Evolutionary conservation across 495 filamentous ascomycete genomes (phyloP).

Genomic region (Aspergillus kassunensis): DNA sequence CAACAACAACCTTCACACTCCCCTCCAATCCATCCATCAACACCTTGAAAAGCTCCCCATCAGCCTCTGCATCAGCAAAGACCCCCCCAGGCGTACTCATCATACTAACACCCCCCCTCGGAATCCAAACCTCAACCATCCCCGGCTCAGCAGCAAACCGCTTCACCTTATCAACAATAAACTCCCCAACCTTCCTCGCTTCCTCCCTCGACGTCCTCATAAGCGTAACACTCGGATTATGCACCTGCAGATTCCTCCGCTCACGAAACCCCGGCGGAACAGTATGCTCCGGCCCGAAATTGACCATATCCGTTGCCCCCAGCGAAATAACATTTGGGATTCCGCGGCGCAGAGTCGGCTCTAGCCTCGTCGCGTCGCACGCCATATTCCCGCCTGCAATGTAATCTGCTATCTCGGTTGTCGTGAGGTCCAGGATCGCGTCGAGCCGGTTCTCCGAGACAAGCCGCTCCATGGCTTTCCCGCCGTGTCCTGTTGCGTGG

Average conservation of each 20-base stretch:
- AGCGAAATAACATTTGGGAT: constrained; percentile 61
- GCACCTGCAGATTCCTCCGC: constrained; percentile 50
- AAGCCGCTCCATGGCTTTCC: constrained; percentile 63
- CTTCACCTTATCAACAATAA: constrained; percentile 50
- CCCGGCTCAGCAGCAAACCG: constrained; percentile 26
- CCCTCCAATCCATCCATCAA: constrained; percentile 39
- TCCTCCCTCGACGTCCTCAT: constrained; percentile 57
- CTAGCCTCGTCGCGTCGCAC: constrained; percentile 51
- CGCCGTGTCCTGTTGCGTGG: constrained; percentile 65
- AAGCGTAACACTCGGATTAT: constrained; percentile 63
- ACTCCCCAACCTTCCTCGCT: constrained; percentile 45
- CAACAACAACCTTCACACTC: constrained; percentile 27
- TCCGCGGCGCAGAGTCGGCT: constrained; percentile 46
- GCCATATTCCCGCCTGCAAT: constrained; percentile 58
- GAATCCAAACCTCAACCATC: constrained; percentile 53
- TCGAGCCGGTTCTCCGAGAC: constrained; percentile 50
- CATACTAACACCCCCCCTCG: constrained; percentile 49
- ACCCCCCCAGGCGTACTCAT: constrained; percentile 32
- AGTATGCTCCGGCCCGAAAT: constrained; percentile 55
- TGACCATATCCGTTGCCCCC: constrained; percentile 66
- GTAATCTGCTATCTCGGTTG: constrained; percentile 62
- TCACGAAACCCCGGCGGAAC: constrained; percentile 46
- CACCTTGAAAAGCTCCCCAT: constrained; percentile 41
- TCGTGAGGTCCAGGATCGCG: constrained; percentile 65
- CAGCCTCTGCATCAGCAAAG: constrained; percentile 43